Base-by-base conservation (phyloP, 2,329 filamentous ascomycete species). In the Penicillium expansum region DNA sequence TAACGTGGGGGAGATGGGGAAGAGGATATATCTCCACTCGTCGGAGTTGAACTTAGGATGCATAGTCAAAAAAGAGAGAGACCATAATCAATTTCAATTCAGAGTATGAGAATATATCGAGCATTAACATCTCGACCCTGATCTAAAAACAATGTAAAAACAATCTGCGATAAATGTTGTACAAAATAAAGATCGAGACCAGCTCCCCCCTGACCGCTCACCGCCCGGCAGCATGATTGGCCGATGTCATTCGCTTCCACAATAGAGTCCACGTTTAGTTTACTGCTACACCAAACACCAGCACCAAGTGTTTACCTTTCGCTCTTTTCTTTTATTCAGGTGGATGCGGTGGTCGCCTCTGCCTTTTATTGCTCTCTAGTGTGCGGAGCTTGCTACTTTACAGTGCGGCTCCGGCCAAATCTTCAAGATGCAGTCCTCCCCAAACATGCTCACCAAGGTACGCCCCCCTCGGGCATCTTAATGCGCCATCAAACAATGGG, bases 361-460 rank as follows among this genome's bases (percentile, higher is more conserved):
- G 60, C 70, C 58, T 65, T 62, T 45, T 64, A 58, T 54, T 57
- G 58, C 54, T 66, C 56, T 68, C 63, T 62, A 69, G 67, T 63
- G 69, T 71, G 71, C 67, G 71, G 70, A 74, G 71, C 69, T 69
- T 73, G 69, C 68, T 71, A 67, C 69, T 73, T 62, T 67, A 66
- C 66, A 68, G 69, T 71, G 74, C 71, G 74, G 75, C 74, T 76
- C 71, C 74, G 74, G 72, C 74, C 72, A 73, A 69, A 66, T 67
- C 50, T 64, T 70, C 70, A 77, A 71, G 57, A 78, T 78, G 75
- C 73, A 74, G 69, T 76, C 75, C 67, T 72, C 75, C 64, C 75
- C 77, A 65, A 79, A 76, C 63, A 78, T 79, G 77, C 75, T 79
- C 70, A 79, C 77, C 58, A 79, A 79, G 73, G 77, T 76, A 76